Percentiles rank a stretch among this genome's conserved stretches.
Conservation (phyloP, 163 green algal genomes). For the Trebouxiophyceae sp. region DNA sequence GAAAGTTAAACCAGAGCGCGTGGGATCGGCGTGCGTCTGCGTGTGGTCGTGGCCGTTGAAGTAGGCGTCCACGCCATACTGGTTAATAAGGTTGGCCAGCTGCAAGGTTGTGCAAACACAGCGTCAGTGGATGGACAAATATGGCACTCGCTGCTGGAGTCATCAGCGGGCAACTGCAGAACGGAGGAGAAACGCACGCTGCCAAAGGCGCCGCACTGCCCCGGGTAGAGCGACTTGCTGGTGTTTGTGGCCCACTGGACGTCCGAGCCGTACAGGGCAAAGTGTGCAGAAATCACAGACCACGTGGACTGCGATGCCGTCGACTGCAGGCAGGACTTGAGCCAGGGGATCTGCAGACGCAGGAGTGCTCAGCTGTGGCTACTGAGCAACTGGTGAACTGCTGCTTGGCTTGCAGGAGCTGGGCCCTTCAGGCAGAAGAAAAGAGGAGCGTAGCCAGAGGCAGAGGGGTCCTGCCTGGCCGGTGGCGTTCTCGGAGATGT, state of each 20-base stretch:
- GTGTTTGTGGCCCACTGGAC: neutral
- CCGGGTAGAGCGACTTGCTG: neutral
- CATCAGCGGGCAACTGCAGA: too few species aligned
- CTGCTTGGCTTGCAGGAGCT: too few species aligned
- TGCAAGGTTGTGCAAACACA: too few species aligned
- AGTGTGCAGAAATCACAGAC: neutral
- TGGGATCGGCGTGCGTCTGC: neutral
- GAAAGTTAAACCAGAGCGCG: too few species aligned
- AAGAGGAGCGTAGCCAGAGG: too few species aligned
- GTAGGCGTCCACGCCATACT: constrained; percentile 1
- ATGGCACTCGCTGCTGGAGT: too few species aligned
- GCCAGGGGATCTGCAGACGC: constrained; percentile 1
- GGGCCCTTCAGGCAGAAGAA: too few species aligned
- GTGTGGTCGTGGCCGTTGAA: constrained; percentile 5
- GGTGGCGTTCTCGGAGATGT: neutral
- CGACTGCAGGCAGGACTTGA: constrained; percentile 3
- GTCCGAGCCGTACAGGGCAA: neutral
- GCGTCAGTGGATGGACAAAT: too few species aligned
- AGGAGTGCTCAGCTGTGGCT: too few species aligned
- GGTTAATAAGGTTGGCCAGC: neutral
- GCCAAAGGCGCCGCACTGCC: neutral
- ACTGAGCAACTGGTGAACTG: too few species aligned
- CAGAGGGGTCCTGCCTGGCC: too few species aligned
- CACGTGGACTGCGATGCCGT: neutral
- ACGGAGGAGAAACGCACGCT: too few species aligned